These are phyloP conservation scores for Colletotrichum nymphaeae DNA, from an alignment of 2,329 filamentous ascomycete species.

Conservation along the genomic window DNA sequence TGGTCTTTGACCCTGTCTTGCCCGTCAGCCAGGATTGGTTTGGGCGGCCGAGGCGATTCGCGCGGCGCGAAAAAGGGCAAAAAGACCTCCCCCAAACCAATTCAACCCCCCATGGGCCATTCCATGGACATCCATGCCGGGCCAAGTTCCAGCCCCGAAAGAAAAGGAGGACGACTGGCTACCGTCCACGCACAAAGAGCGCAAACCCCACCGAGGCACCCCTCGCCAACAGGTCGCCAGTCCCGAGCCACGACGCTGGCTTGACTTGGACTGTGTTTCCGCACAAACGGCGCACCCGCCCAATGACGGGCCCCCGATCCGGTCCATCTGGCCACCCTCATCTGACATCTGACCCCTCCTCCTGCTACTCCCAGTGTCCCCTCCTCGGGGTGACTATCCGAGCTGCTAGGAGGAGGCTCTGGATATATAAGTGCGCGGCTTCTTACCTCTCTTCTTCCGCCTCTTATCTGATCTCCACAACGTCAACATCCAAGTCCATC, in stretches of 20 bases:
- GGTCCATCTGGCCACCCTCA: constrained; percentile 35
- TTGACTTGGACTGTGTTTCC: neutral
- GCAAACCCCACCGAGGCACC: constrained; percentile 23
- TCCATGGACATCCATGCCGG: constrained; percentile 8
- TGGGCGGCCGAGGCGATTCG: neutral
- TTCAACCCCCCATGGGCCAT: neutral
- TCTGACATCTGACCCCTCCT: constrained; percentile 35
- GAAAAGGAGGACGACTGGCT: constrained; percentile 19
- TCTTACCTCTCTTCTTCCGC: neutral
- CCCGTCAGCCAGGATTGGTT: neutral
- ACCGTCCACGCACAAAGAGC: constrained; percentile 34
- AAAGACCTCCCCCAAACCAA: neutral
- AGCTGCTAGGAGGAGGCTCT: neutral
- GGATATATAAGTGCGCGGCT: constrained; percentile 33
- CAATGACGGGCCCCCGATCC: constrained; percentile 31
- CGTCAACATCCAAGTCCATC: constrained; percentile 20
- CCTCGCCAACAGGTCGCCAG: neutral
- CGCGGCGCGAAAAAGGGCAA: neutral
- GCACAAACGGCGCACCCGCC: constrained; percentile 26
- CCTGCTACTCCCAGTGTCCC: constrained; percentile 1
- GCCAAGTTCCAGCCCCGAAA: constrained; percentile 8
- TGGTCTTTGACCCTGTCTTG: neutral
- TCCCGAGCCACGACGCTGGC: constrained; percentile 3
- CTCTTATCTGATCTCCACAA: neutral
- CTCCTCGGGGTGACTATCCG: neutral